Evolutionary conservation across 805 yeast genomes (phyloP).

Genomic region (Yamadazyma scolyti): DNA sequence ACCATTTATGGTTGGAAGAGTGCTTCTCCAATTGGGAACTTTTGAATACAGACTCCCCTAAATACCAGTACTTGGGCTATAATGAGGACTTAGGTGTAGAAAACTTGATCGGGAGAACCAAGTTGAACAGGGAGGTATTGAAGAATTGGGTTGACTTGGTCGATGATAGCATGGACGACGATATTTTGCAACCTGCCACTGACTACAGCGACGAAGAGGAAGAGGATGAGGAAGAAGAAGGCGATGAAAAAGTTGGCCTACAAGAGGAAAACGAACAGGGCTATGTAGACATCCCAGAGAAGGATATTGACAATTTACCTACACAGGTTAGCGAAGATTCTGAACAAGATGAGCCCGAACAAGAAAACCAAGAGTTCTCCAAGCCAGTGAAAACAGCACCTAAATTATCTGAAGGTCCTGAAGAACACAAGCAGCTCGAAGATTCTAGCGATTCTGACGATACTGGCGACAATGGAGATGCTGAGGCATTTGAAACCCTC

Average conservation of each 20-base stretch:
- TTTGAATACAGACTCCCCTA: conserved; percentile 41
- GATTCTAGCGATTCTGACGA: too few species aligned
- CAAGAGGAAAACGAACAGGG: neutral
- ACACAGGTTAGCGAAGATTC: conserved; percentile 1
- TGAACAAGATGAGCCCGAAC: conserved; percentile 1
- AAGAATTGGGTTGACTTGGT: conserved; percentile 26
- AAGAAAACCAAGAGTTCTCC: too few species aligned
- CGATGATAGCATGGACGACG: conserved; percentile 19
- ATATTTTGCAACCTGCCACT: conserved; percentile 12
- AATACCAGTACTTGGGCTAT: conserved; percentile 46
- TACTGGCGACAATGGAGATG: too few species aligned
- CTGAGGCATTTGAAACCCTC: too few species aligned
- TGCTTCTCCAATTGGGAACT: conserved; percentile 59
- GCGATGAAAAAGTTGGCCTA: neutral
- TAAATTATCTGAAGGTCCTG: too few species aligned
- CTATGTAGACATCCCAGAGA: too few species aligned
- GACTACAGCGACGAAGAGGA: conserved; percentile 11
- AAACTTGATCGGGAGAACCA: conserved; percentile 51
- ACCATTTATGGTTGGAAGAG: conserved; percentile 88
- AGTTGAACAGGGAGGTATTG: conserved; percentile 40
- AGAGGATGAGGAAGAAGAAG: conserved; percentile 3
- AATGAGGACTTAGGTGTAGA: conserved; percentile 35
- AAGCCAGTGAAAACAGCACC: too few species aligned
- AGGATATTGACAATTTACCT: too few species aligned
- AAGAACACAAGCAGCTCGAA: too few species aligned